Evolutionary conservation across 495 filamentous ascomycete genomes (phyloP).

Genomic region (Tuber calosporum): DNA sequence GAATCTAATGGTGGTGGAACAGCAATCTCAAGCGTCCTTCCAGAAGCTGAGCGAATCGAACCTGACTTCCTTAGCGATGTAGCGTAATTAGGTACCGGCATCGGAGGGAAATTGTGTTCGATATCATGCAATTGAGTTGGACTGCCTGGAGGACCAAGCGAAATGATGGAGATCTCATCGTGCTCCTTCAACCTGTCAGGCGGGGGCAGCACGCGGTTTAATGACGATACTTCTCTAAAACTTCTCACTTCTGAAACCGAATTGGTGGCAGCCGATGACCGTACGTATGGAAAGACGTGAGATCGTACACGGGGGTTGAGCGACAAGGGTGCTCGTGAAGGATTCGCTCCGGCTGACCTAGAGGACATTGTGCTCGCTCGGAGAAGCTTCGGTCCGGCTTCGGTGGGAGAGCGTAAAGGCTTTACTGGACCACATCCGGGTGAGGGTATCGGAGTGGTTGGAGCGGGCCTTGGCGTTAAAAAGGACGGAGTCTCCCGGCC

Average conservation of each 20-base stretch:
- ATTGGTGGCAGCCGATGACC: slow-evolving; percentile 20
- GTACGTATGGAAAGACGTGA: slow-evolving; percentile 4
- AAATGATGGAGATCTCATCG: slow-evolving; percentile 5
- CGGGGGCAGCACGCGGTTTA: not conserved
- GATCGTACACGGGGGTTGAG: slow-evolving; percentile 11
- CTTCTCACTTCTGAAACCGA: not conserved
- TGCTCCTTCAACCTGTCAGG: not conserved
- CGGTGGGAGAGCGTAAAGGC: slow-evolving; percentile 18
- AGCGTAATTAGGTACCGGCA: not conserved
- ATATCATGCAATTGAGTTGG: not conserved
- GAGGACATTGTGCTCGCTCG: slow-evolving; percentile 27
- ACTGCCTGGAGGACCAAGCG: not conserved
- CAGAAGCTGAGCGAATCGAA: not conserved
- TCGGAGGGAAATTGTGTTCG: slow-evolving; percentile 1
- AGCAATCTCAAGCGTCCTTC: slow-evolving; percentile 18
- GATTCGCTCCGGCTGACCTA: slow-evolving; percentile 18
- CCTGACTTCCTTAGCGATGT: not conserved
- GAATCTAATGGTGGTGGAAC: slow-evolving; percentile 28
- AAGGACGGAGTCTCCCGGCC: slow-evolving; percentile 32
- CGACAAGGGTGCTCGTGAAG: slow-evolving; percentile 19
- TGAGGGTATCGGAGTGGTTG: slow-evolving; percentile 33
- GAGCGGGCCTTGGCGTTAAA: slow-evolving; percentile 29
- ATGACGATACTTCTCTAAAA: not conserved
- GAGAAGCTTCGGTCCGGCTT: slow-evolving; percentile 23
- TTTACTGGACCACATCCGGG: slow-evolving; percentile 17